Conservation (phyloP, 257 asterid species). For the Lycium ferocissimum region DNA sequence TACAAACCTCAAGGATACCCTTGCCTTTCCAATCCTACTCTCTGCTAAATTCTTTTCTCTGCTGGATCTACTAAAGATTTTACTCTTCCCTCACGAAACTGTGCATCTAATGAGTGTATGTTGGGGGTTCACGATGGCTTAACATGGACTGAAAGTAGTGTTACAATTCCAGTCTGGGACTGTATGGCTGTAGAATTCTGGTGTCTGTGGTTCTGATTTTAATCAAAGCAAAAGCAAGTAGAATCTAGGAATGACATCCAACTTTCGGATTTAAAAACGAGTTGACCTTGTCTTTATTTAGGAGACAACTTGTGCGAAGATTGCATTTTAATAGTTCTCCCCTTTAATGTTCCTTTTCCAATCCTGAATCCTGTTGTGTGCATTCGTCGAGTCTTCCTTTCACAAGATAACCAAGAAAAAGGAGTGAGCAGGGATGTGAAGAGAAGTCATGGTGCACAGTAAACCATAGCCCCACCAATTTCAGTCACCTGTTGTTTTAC, state of each 20-base stretch:
- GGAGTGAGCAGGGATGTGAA: neutral
- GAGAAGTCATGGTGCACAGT: neutral
- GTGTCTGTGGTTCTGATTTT: neutral
- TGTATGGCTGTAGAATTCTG: conserved; percentile 5
- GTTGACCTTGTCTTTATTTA: neutral
- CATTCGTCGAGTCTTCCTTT: neutral
- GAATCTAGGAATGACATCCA: conserved; percentile 23
- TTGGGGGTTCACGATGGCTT: neutral
- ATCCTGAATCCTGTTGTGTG: neutral
- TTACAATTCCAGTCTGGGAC: neutral
- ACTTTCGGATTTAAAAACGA: neutral
- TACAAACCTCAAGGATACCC: conserved; percentile 13
- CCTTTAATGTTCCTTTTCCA: neutral
- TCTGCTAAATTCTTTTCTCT: conserved; percentile 1
- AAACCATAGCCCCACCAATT: neutral
- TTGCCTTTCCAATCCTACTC: neutral
- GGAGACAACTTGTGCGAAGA: conserved; percentile 8
- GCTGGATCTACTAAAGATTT: neutral
- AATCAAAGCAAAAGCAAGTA: neutral
- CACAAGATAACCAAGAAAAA: neutral
- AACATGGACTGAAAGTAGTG: neutral
- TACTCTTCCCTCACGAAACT: neutral
- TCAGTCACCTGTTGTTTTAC: conserved; percentile 15
- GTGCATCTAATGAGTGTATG: neutral
- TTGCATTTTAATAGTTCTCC: neutral